Conservation (phyloP, 257 asterid species). For the Cinchona pubescens region DNA sequence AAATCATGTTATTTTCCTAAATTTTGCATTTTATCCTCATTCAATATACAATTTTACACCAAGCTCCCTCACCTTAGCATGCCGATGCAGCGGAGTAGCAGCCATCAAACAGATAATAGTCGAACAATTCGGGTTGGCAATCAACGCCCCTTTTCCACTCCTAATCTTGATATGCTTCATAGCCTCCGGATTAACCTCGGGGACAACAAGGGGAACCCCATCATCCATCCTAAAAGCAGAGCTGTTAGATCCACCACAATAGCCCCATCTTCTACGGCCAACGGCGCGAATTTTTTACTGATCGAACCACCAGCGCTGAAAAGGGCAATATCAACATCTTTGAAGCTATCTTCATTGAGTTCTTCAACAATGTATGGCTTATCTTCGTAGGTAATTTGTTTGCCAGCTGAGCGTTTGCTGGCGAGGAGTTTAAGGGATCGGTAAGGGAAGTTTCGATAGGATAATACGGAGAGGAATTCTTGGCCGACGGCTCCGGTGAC, state of each 20-base stretch:
- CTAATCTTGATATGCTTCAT: slow-evolving; percentile 67
- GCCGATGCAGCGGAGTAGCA: slow-evolving; percentile 86
- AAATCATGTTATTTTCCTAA: background rate
- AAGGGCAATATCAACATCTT: slow-evolving; percentile 71
- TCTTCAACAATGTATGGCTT: slow-evolving; percentile 54
- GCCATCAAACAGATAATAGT: slow-evolving; percentile 95
- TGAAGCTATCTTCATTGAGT: slow-evolving; percentile 58
- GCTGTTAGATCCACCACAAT: slow-evolving; percentile 95
- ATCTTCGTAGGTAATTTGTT: slow-evolving; percentile 43
- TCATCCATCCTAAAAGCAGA: slow-evolving; percentile 95
- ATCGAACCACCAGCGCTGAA: slow-evolving; percentile 94
- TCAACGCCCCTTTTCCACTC: slow-evolving; percentile 70
- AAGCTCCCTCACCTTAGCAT: slow-evolving; percentile 55
- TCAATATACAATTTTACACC: background rate
- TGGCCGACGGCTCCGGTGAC: slow-evolving; percentile 96
- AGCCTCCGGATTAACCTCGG: slow-evolving; percentile 93
- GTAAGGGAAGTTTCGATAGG: slow-evolving; percentile 82
- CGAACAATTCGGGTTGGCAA: slow-evolving; percentile 93
- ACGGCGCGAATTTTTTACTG: slow-evolving; percentile 79
- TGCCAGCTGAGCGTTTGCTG: slow-evolving; percentile 81
- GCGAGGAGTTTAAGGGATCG: slow-evolving; percentile 87
- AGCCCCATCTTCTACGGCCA: slow-evolving; percentile 69
- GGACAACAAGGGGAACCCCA: slow-evolving; percentile 79
- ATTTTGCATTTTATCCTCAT: background rate
- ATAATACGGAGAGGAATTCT: slow-evolving; percentile 82